Base-by-base conservation (phyloP, 2,329 filamentous ascomycete genomes). In the Ophiosphaerella herpotricha region DNA sequence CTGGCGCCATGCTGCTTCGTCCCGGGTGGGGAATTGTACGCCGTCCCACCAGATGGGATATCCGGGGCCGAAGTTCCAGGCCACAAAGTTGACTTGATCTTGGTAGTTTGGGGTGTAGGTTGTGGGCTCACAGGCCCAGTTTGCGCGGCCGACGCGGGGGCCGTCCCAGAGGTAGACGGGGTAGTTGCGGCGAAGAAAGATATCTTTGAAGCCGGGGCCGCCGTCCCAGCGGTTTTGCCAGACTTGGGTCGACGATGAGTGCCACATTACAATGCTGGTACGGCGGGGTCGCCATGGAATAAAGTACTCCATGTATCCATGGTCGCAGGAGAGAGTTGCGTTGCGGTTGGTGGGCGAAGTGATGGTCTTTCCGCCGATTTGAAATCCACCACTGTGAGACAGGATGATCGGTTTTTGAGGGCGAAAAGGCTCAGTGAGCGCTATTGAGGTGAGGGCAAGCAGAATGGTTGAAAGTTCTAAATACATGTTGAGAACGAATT, bases 291-390 rank as follows among this genome's bases (percentile, higher is more conserved):
- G 51, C 53, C 48, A 58, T 0, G 63, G 63, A 23, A 63, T 54
- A 50, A 66, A 66, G 55, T 66, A 66, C 36, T 66, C 63, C 45
- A 66, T 57, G 55, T 64, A 66, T 11, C 60, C 63, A 38, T 66
- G 63, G 34, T 66, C 63, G 57, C 61, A 66, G n/a, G 60, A 63
- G 8, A 66, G 61, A 0, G 60, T 63, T 12, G 49, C 36, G 33
- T 55, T 61, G 2, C 48, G 48, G 26, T 36, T 37, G 40, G 26
- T 34, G 2, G 61, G 60, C 18, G 14, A 35, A 26, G 31, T 40
- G 31, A 63, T 54, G 2, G 35, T 58, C 26, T 57, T 58, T 31
- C 62, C 62, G 40, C 62, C 62, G 54, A 64, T 66, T 39, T 55
- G 50, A 44, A 66, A 64, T n/a, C 62, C 62, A n/a, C 62, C 62